A percentile compares a stretch with the other conserved stretches of the same genome.
Evolutionary conservation across 1,139 yeast species (phyloP).

Genomic region (Suhomyces wounanorum): DNA sequence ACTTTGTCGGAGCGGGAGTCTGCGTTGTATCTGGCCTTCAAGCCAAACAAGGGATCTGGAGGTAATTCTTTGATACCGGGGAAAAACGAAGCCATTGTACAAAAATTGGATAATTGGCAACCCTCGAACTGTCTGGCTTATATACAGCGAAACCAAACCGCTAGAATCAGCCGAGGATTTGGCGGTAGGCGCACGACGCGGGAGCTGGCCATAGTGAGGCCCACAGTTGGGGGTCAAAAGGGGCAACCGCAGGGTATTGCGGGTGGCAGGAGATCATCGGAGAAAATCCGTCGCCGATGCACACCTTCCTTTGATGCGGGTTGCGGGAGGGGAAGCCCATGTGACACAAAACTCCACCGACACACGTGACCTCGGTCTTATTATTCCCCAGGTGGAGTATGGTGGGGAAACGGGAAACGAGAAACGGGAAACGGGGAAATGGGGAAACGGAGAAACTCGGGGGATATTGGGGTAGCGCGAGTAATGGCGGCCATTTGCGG

Average conservation of each 20-base stretch:
- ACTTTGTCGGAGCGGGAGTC: constrained; percentile 73
- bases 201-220: background rate
- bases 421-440: too few relatives aligned
- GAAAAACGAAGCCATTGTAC: constrained; percentile 38
- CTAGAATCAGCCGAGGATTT: constrained; percentile 1
- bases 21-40: constrained; percentile 69
- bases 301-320: constrained; percentile 6
- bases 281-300: background rate
- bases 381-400: constrained; percentile 1
- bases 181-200: constrained; percentile 7
- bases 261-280: constrained; percentile 7
- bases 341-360: constrained; percentile 4
- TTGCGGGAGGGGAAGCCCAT: constrained; percentile 10
- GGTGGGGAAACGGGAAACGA: constrained; percentile 9
- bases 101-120: background rate
- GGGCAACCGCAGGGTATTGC: constrained; percentile 1
- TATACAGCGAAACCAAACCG: background rate
- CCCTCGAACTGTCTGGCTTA: constrained; percentile 1
- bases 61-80: constrained; percentile 61
- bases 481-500: background rate
- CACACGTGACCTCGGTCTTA: constrained; percentile 3
- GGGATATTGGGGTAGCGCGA: background rate
- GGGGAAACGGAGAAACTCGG: constrained; percentile 10
- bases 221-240: background rate
- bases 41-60: constrained; percentile 80